Conservation (phyloP, 192 early-diverging fungal species). For the Coemansia sp. region DNA sequence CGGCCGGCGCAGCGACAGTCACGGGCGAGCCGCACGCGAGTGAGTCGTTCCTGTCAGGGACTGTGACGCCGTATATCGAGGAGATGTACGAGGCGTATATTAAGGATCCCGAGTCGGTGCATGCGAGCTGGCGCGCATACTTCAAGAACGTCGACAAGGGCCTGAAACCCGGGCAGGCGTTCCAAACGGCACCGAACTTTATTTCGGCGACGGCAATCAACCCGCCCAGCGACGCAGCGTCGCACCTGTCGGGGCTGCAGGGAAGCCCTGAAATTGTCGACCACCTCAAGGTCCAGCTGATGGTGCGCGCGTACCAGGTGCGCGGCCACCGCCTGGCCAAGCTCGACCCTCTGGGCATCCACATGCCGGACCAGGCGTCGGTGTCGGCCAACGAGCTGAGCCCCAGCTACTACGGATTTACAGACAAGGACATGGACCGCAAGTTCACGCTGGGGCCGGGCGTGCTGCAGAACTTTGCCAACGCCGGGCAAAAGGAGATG, state of each 20-base stretch:
- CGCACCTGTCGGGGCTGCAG: slow-evolving; percentile 38
- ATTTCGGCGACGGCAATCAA: slow-evolving; percentile 61
- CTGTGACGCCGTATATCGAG: slow-evolving; percentile 81
- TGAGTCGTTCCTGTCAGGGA: slow-evolving; percentile 83
- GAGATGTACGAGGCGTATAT: slow-evolving; percentile 95
- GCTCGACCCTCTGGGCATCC: slow-evolving; percentile 91
- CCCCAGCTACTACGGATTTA: slow-evolving; percentile 88
- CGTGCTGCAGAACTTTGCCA: slow-evolving; percentile 82
- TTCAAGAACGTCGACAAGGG: slow-evolving; percentile 76
- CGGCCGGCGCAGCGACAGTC: slow-evolving; percentile 5
- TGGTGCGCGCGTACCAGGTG: slow-evolving; percentile 93
- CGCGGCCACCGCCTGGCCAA: slow-evolving; percentile 95
- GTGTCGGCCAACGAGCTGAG: slow-evolving; percentile 74
- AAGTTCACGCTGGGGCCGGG: slow-evolving; percentile 91
- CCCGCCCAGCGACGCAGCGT: slow-evolving; percentile 50
- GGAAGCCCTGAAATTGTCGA: slow-evolving; percentile 80
- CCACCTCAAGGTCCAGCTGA: slow-evolving; percentile 96
- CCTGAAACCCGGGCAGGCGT: slow-evolving; percentile 61
- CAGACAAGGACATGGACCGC: slow-evolving; percentile 85
- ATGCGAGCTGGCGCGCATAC: slow-evolving; percentile 95
- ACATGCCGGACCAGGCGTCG: slow-evolving; percentile 49
- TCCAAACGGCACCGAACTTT: slow-evolving; percentile 75
- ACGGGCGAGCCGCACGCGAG: slow-evolving; percentile 51
- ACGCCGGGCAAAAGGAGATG: slow-evolving; percentile 61
- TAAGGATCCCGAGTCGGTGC: slow-evolving; percentile 83